These are phyloP conservation scores for Neopestalotiopsis rosae DNA, from an alignment of 2,329 filamentous ascomycete genomes.

Conservation along the genomic window DNA sequence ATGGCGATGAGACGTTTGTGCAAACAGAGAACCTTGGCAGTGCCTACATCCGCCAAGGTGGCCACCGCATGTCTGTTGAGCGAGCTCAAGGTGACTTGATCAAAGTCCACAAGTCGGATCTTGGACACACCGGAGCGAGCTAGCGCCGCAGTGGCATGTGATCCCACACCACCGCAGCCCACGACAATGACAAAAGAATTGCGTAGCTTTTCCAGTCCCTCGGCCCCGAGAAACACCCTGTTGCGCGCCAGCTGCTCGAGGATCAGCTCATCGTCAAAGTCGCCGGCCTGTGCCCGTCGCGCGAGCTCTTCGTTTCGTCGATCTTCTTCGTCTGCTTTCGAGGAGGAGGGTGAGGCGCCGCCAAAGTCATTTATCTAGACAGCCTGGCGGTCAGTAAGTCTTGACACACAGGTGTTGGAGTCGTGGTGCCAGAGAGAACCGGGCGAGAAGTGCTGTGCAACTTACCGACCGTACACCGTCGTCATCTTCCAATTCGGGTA, in stretches of 20 bases:
- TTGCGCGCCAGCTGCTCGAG: conserved; percentile 78
- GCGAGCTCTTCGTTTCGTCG: conserved; percentile 63
- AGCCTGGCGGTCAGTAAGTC: conserved; percentile 29
- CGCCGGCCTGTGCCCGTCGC: conserved; percentile 63
- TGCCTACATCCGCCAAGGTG: conserved; percentile 91
- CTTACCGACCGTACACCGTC: conserved; percentile 44
- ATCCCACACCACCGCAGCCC: conserved; percentile 93
- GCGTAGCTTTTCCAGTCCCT: conserved; percentile 80
- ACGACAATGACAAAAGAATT: conserved; percentile 86
- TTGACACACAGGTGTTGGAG: background rate
- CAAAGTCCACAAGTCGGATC: conserved; percentile 91
- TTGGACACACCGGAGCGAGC: conserved; percentile 88
- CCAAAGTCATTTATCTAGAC: conserved; percentile 66
- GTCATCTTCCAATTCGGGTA: conserved; percentile 48
- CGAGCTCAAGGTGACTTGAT: conserved; percentile 94
- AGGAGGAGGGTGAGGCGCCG: conserved; percentile 46
- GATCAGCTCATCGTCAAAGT: conserved; percentile 80
- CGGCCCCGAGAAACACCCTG: conserved; percentile 65
- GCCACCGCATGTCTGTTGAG: conserved; percentile 96
- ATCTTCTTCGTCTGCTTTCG: conserved; percentile 62
- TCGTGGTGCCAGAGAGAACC: background rate
- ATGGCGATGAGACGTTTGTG: conserved; percentile 82
- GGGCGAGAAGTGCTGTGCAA: background rate
- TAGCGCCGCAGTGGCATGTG: conserved; percentile 85
- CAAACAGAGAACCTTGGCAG: conserved; percentile 87